Conservation (phyloP, 192 early-diverging fungal species). For the Polychytrium aggregatum region DNA sequence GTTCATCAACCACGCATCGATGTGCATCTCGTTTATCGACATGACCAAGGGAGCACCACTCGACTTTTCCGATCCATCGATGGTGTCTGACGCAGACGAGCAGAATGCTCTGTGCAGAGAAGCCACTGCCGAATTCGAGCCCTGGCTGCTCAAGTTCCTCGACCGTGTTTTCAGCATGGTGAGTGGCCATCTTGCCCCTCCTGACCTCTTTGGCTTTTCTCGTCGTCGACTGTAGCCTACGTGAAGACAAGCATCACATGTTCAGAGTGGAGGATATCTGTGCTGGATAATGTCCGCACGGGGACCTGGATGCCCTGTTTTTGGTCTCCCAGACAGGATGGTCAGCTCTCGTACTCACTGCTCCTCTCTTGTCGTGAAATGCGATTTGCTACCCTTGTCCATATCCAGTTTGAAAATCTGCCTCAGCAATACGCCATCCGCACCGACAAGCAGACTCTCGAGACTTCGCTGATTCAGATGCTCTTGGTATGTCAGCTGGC, state of each 20-base stretch:
- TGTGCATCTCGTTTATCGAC: slow-evolving; percentile 57
- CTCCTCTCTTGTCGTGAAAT: no score
- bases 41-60: slow-evolving; percentile 36
- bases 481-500: background rate
- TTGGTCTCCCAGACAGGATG: no score
- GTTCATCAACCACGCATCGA: slow-evolving; percentile 54
- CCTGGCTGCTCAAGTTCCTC: slow-evolving; percentile 75
- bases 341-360: no score
- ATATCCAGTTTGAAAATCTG: slow-evolving; percentile 59
- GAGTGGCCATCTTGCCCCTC: slow-evolving; percentile 23
- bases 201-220: no score
- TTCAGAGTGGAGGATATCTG: background rate
- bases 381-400: no score
- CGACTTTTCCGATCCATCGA: background rate
- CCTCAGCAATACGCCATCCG: slow-evolving; percentile 44
- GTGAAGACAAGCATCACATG: no score
- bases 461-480: slow-evolving; percentile 2
- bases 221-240: no score
- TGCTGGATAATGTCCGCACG: background rate
- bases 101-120: slow-evolving; percentile 57
- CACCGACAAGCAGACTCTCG: slow-evolving; percentile 2
- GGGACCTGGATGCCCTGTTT: no score
- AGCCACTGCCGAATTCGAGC: slow-evolving; percentile 74
- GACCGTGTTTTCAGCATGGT: slow-evolving; percentile 68
- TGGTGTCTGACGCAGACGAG: slow-evolving; percentile 20